phyloP scores from a whole-genome alignment of 139 green algal species.

The Eudorina sp. region DNA sequence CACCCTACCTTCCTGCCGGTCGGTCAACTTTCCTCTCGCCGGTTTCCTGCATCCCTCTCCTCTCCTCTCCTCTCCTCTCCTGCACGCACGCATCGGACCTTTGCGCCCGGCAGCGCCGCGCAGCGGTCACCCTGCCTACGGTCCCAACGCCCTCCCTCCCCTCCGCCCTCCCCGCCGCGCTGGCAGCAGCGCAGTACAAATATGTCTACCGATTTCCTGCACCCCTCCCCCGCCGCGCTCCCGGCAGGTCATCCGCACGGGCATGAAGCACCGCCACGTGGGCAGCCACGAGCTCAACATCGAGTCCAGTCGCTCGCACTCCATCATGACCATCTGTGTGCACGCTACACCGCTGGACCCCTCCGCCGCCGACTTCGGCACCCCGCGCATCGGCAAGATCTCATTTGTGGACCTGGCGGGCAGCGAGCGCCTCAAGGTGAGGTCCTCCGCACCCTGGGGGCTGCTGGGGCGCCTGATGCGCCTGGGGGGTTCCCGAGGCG shows the following conservation, averaged over 20 bases:
- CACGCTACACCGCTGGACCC: conserved; percentile 51
- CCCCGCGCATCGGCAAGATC: conserved; percentile 78
- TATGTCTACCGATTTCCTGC: too few relatives aligned
- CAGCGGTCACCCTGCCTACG: too few relatives aligned
- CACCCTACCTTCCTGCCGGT: too few relatives aligned
- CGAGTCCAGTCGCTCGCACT: conserved; percentile 85
- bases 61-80: too few relatives aligned
- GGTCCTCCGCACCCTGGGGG: too few relatives aligned
- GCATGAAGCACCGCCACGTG: conserved; percentile 83
- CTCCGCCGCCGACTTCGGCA: conserved; percentile 67
- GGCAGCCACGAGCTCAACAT: conserved; percentile 91
- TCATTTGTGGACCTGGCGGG: conserved; percentile 95
- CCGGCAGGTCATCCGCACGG: conserved; percentile 79
- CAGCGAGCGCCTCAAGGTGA: conserved; percentile 84
- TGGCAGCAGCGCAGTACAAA: too few relatives aligned
- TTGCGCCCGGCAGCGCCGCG: too few relatives aligned
- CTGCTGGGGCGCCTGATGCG: neutral
- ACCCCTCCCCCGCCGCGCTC: neutral
- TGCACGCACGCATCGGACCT: too few relatives aligned
- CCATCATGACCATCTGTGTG: conserved; percentile 86
- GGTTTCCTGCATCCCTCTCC: too few relatives aligned
- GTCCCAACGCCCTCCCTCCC: too few relatives aligned
- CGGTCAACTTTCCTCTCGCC: too few relatives aligned
- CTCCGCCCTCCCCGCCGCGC: neutral
- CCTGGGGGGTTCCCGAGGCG: neutral